Percentiles rank a stretch among this genome's conserved stretches.
These are phyloP conservation scores for Fraxinus paxiana DNA, from an alignment of 305 asterid species.

Conservation along the genomic window DNA sequence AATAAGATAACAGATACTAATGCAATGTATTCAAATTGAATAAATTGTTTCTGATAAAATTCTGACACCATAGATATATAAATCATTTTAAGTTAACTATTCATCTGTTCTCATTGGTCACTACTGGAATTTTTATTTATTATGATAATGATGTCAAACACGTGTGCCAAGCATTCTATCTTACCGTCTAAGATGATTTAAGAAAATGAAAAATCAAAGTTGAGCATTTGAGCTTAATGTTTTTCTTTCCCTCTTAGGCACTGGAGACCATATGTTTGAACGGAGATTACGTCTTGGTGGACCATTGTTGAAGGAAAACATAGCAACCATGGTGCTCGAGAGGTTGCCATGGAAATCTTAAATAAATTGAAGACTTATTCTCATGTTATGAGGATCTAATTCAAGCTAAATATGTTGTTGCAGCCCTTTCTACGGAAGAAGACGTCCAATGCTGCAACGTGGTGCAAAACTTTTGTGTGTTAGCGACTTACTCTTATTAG, in stretches of 20 bases:
- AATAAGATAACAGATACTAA: background rate
- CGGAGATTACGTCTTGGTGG: conserved; percentile 95
- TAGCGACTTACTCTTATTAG: conserved; percentile 85
- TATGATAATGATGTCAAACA: conserved; percentile 2
- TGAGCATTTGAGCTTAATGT: background rate
- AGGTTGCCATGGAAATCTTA: conserved; percentile 45
- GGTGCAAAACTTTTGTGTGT: conserved; percentile 96
- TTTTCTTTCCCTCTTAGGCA: conserved; percentile 48
- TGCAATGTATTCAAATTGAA: background rate
- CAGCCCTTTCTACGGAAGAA: conserved; percentile 96
- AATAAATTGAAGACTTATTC: conserved; percentile 13
- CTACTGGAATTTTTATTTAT: background rate
- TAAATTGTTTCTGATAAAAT: background rate
- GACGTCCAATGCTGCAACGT: conserved; percentile 85
- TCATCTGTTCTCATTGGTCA: background rate
- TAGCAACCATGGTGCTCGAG: conserved; percentile 98
- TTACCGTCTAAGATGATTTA: background rate
- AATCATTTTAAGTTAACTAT: background rate
- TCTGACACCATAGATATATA: background rate
- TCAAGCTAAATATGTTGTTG: conserved; percentile 24
- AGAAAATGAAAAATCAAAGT: background rate
- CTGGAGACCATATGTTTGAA: conserved; percentile 89
- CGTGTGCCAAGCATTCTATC: background rate
- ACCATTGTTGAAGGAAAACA: conserved; percentile 84
- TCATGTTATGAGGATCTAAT: conserved; percentile 14